A percentile compares a stretch with the other conserved stretches of the same genome.
Conservation (phyloP, 2,329 filamentous ascomycete species). For the Fusarium globosum region DNA sequence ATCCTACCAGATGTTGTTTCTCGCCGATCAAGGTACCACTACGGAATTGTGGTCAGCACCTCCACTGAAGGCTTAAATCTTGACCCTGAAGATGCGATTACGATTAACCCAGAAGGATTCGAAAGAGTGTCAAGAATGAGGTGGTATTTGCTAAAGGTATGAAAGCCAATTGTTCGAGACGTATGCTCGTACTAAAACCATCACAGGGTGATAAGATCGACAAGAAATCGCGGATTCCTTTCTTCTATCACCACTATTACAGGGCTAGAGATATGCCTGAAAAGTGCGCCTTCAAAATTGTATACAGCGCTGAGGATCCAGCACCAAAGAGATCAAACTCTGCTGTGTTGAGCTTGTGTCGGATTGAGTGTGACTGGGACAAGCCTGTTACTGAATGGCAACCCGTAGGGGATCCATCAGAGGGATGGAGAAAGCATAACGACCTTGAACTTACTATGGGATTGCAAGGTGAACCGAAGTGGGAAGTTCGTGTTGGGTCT, state of each 20-base stretch:
- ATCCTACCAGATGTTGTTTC: too few relatives aligned
- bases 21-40: too few relatives aligned
- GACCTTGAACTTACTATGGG: neutral
- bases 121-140: too few relatives aligned
- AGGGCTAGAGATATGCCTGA: accelerated
- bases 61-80: too few relatives aligned
- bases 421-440: neutral
- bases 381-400: neutral
- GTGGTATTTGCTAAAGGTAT: too few relatives aligned
- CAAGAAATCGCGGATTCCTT: accelerated
- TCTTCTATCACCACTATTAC: neutral
- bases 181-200: too few relatives aligned
- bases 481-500: neutral
- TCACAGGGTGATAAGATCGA: neutral
- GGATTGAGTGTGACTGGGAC: neutral
- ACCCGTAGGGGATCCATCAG: neutral
- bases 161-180: too few relatives aligned
- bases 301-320: neutral
- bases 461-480: neutral
- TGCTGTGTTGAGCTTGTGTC: neutral
- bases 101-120: too few relatives aligned
- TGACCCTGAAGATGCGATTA: too few relatives aligned
- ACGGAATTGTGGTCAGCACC: too few relatives aligned
- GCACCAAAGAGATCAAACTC: neutral
- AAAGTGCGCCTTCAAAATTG: accelerated